Conservation (phyloP, 2,329 filamentous ascomycete genomes). For the Aspergillus uvarum region DNA sequence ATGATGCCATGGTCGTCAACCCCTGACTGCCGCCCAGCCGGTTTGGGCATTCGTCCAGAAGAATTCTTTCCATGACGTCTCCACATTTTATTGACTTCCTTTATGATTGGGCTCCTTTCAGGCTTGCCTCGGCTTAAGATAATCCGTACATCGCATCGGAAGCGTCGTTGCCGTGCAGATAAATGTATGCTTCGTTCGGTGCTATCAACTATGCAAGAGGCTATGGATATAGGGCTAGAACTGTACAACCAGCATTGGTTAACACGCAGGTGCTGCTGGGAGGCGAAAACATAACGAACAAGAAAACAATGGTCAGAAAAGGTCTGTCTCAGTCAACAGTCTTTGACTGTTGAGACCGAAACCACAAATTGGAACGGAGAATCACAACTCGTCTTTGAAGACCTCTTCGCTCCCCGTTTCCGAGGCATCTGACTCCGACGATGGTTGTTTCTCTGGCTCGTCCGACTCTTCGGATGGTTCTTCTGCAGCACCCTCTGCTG, state of each 20-base stretch:
- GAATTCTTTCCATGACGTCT: background rate
- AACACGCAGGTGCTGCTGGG: background rate
- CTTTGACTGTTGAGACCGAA: background rate
- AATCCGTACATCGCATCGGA: background rate
- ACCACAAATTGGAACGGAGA: conserved; percentile 1
- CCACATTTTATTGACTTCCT: background rate
- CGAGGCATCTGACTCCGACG: conserved; percentile 10
- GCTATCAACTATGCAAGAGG: background rate
- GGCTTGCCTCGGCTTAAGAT: background rate
- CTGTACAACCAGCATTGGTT: background rate
- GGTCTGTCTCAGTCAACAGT: background rate
- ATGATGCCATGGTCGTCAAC: background rate
- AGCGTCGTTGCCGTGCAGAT: background rate
- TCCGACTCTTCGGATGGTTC: conserved; percentile 9
- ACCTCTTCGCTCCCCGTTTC: conserved; percentile 39
- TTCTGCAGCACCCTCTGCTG: conserved; percentile 1
- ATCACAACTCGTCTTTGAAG: conserved; percentile 42
- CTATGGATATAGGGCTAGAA: conserved; percentile 8
- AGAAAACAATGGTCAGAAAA: background rate
- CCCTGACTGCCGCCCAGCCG: background rate
- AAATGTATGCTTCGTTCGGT: background rate
- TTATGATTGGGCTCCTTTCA: background rate
- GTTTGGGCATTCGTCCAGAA: background rate
- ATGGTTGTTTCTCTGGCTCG: conserved; percentile 12
- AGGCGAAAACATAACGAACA: background rate